phyloP scores from a whole-genome alignment of 1,139 yeast genomes.

The Pichia norvegensis region DNA sequence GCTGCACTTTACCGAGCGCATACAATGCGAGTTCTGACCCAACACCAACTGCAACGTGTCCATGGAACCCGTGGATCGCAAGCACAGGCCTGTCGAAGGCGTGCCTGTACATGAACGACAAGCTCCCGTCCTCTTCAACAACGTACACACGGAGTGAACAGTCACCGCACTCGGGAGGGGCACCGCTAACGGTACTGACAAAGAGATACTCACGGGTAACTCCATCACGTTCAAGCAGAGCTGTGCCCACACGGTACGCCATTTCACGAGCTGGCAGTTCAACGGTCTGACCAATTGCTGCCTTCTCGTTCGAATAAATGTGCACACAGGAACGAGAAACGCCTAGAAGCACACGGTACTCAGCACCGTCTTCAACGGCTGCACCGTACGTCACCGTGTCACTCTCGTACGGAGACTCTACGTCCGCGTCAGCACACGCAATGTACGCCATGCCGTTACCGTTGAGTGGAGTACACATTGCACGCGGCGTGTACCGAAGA shows the following conservation, averaged over 20 bases:
- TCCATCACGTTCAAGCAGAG: conserved; percentile 31
- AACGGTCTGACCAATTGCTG: conserved; percentile 34
- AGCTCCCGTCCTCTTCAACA: conserved; percentile 32
- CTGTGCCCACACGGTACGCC: conserved; percentile 32
- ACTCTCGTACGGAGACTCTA: conserved; percentile 29
- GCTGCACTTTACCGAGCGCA: conserved; percentile 73
- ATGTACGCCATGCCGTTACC: conserved; percentile 31
- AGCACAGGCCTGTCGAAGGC: conserved; percentile 41
- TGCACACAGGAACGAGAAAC: conserved; percentile 43
- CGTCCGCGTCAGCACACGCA: conserved; percentile 41
- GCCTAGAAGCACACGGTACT: not conserved
- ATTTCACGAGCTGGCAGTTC: conserved; percentile 38
- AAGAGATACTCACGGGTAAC: conserved; percentile 34
- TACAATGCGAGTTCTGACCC: conserved; percentile 50
- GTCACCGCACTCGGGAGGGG: conserved; percentile 19
- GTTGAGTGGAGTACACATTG: conserved; percentile 31
- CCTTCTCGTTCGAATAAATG: conserved; percentile 35
- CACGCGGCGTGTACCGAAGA: conserved; percentile 49
- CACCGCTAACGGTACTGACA: conserved; percentile 37
- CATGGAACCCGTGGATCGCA: conserved; percentile 51
- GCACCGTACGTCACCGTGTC: conserved; percentile 23
- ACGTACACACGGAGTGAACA: conserved; percentile 40
- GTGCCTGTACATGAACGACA: conserved; percentile 58
- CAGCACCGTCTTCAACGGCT: conserved; percentile 10
- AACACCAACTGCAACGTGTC: conserved; percentile 54